A percentile compares a stretch with the other conserved stretches of the same genome.
phyloP scores from a whole-genome alignment of 331 rosid genomes.

The Malus hybrid region DNA sequence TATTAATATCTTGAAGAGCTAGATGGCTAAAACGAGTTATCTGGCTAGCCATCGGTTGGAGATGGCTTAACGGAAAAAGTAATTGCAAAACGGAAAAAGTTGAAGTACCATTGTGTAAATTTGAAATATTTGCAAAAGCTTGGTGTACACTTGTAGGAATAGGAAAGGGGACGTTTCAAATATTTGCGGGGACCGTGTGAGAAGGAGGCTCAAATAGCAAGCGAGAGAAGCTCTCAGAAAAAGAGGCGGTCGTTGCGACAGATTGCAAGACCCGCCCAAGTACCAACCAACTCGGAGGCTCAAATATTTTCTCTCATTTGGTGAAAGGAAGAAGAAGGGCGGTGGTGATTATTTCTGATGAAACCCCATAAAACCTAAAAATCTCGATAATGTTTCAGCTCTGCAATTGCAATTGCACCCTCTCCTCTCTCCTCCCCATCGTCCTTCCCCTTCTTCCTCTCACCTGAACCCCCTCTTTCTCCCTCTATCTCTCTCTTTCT shows the following conservation, averaged over 20 bases:
- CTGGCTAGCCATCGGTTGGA: too few relatives aligned
- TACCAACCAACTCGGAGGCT: neutral
- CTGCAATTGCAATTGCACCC: neutral
- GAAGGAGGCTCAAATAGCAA: neutral
- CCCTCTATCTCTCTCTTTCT: neutral
- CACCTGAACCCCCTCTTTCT: neutral
- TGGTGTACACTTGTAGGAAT: neutral
- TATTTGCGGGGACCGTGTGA: slow-evolving; percentile 12
- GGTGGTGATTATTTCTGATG: neutral
- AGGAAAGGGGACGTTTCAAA: slow-evolving; percentile 12
- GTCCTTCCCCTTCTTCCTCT: neutral
- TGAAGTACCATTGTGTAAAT: neutral
- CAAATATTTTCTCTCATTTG: neutral
- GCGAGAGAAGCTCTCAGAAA: neutral
- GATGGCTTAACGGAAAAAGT: too few relatives aligned
- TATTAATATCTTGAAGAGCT: too few relatives aligned
- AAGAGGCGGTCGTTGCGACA: slow-evolving; percentile 38
- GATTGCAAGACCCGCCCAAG: neutral
- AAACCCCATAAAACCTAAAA: neutral
- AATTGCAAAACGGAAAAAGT: neutral
- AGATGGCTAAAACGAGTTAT: too few relatives aligned
- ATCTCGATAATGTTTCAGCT: neutral
- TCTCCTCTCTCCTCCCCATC: neutral
- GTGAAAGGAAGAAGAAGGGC: neutral
- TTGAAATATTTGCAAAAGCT: neutral